phyloP scores from a whole-genome alignment of 495 filamentous ascomycete species.

The Trichodelitschia bisporula region DNA sequence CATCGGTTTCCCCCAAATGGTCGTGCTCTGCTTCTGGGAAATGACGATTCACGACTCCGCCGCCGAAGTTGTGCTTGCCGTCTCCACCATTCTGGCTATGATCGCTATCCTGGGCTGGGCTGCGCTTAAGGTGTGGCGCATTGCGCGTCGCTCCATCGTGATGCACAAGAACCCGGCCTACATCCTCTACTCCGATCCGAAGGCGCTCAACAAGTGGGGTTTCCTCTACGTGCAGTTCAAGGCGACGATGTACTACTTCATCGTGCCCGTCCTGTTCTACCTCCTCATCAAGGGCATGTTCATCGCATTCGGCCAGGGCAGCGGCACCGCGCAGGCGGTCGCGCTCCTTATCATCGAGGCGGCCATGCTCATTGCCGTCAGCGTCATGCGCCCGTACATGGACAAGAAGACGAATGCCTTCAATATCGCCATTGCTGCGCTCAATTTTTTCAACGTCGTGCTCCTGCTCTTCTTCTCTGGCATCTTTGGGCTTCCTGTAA shows the following conservation, averaged over 20 bases:
- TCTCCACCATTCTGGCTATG: constrained; percentile 76
- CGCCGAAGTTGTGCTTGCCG: constrained; percentile 66
- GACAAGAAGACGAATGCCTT: constrained; percentile 96
- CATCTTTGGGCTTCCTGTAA: constrained; percentile 75
- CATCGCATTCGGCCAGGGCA: constrained; percentile 56
- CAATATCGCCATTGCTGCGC: constrained; percentile 74
- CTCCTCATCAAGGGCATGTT: constrained; percentile 76
- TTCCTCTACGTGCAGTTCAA: constrained; percentile 97
- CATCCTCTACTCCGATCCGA: constrained; percentile 86
- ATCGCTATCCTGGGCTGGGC: constrained; percentile 63
- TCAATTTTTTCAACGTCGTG: constrained; percentile 82
- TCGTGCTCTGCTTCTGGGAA: constrained; percentile 84
- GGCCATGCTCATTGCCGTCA: constrained; percentile 48
- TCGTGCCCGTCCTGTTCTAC: constrained; percentile 61
- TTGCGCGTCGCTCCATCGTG: constrained; percentile 65
- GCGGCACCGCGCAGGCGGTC: constrained; percentile 58
- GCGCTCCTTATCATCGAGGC: constrained; percentile 73
- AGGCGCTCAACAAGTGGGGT: constrained; percentile 90
- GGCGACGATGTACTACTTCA: constrained; percentile 90
- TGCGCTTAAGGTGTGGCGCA: constrained; percentile 62
- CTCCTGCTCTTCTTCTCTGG: constrained; percentile 89
- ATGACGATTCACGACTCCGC: constrained; percentile 66
- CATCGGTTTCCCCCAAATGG: constrained; percentile 86
- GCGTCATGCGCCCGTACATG: constrained; percentile 84
- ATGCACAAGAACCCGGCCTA: constrained; percentile 96